Base-by-base conservation (phyloP, 805 yeast species). In the Ogataea saltuana region DNA sequence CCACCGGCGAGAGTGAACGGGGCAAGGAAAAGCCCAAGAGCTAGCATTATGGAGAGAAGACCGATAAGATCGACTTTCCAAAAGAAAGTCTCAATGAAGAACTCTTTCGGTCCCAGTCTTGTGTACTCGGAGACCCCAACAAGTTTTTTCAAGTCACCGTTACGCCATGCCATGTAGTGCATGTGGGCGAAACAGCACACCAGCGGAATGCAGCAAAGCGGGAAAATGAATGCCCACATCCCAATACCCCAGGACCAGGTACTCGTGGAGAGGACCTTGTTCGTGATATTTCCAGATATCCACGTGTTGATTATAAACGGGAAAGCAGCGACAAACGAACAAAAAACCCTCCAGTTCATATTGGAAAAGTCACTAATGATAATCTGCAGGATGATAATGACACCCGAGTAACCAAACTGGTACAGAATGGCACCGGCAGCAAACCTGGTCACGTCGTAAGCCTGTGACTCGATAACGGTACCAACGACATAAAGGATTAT, bases 1-100 rank as follows among this genome's bases (percentile, higher is more conserved):
- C 89, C 89, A 50, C 88, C 90, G 10, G 90, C 90, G 22, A 86
- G 63, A 10, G 93, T 85, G 51, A 86, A 71, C 17, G 95, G 93
- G 17, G 79, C 81, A 46, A 86, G 68, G 33, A 86, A 69, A 51
- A 83, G 75, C 31, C 87, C 88, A 17, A 85, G 67, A 2, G 74
- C 71, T 19, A 75, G 74, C 40, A 76, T 69, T 53, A 84, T 58
- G 16, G 83, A 61, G 15, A 81, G 53, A 26, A 81, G 63, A 33
- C 93, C 95, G 42, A 81, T 60, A 11, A 81, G 62, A 59, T 86
- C 95, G 33, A 83, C 57, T 54, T 76, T 74, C 85, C 86, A 81
- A 63, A 80, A 81, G 31, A 74, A 62, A 41, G 69, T 65, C 15
- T 64, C 65, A n/a, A 63, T 39, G n/a, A 69, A 25, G 27, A 63